Base-by-base conservation (phyloP, 2,329 filamentous ascomycete species). In the Aspergillus sojae region DNA sequence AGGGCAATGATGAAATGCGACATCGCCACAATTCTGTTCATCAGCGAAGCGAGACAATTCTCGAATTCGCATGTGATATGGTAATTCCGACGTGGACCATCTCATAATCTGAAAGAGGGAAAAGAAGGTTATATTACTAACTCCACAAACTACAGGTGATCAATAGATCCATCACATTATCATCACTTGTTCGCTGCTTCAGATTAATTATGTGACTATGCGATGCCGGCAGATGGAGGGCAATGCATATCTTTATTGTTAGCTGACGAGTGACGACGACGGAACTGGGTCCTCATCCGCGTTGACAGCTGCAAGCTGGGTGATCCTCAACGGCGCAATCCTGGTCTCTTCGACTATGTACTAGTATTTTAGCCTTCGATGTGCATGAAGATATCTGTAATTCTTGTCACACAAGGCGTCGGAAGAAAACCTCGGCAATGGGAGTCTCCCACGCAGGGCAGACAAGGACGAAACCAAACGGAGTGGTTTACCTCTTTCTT, bases 101-200 rank as follows among this genome's bases (percentile, higher is more conserved):
- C 10, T n/a, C 19, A 48, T 9, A 23, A 12, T 10, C 21, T 4
- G 14, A 28, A 23, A 48, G 16, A 41, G 39, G 16, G 28, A 26
- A 48, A 26, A 19, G 14, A 28, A 48, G 23, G 23, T 28, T 52
- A n/a, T 41, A 41, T 41, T 19, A 9, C 12, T 4, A 50, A 55
- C 23, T 23, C 32, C 34, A 57, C 45, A 58, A 54, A 43, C 23
- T 61, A 56, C 30, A 32, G 39, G 34, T 48, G 32, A 64, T 53
- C 56, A 9, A 19, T 39, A 53, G 54, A 65, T 61, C 54, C 46
- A 62, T 69, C 62, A 68, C 67, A 66, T 62, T 64, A 64, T 69
- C 64, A 64, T 69, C 64, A 65, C 65, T 60, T 56, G 52, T 57
- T 57, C 63, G 45, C 36, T 58, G 63, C 60, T 30, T 62, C 54